Evolutionary conservation across 192 early-diverging fungal genomes (phyloP).

Genomic region (Allomyces macrogynus): DNA sequence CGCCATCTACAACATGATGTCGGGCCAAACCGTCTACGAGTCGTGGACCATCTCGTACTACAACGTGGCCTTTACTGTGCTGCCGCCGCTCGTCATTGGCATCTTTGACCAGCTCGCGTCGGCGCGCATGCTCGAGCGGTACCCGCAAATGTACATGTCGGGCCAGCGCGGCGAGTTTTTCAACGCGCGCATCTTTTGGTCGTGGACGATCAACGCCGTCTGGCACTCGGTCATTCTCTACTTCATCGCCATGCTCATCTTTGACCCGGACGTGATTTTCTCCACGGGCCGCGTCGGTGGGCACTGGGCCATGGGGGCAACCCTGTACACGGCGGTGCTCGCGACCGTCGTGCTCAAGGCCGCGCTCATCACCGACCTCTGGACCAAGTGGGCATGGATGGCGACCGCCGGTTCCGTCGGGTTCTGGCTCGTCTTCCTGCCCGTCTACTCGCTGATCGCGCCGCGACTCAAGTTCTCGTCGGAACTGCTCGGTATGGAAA

Average conservation of each 20-base stretch:
- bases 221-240: constrained; percentile 50
- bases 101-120: constrained; percentile 94
- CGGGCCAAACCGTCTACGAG: constrained; percentile 92
- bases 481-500: constrained; percentile 28
- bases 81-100: constrained; percentile 87
- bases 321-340: constrained; percentile 72
- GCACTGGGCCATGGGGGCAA: constrained; percentile 78
- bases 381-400: constrained; percentile 85
- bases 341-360: constrained; percentile 79
- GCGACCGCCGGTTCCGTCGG: constrained; percentile 77
- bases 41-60: constrained; percentile 92
- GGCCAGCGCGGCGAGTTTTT: constrained; percentile 37
- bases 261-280: constrained; percentile 43
- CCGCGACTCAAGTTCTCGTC: constrained; percentile 42
- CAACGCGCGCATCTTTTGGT: constrained; percentile 78
- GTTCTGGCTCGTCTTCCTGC: constrained; percentile 74
- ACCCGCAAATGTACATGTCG: constrained; percentile 82
- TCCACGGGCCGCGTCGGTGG: constrained; percentile 50
- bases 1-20: constrained; percentile 84
- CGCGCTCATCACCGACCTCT: constrained; percentile 64
- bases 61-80: constrained; percentile 84
- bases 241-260: constrained; percentile 9
- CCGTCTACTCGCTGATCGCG: constrained; percentile 57
- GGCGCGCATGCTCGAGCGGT: constrained; percentile 81
- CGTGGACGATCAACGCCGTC: constrained; percentile 78